Conservation (phyloP, 1,284 basidiomycete genomes). For the Papiliotrema nemorosa region DNA sequence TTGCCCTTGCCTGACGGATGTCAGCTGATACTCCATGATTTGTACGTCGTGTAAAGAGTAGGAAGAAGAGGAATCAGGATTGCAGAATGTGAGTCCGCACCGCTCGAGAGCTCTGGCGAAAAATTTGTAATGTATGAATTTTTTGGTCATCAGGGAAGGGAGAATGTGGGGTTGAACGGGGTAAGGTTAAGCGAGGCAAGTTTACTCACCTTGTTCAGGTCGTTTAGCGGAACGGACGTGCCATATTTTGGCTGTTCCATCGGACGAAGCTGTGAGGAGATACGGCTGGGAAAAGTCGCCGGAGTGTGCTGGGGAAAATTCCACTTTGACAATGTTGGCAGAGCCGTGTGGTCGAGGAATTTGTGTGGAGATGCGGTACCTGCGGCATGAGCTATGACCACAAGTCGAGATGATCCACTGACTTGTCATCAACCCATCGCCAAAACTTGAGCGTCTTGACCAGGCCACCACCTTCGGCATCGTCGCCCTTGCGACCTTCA, state of each 20-base stretch:
- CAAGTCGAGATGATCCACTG: conserved; percentile 1
- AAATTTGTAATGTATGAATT: conserved; percentile 44
- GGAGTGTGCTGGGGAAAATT: conserved; percentile 54
- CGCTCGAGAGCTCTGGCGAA: conserved; percentile 33
- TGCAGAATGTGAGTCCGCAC: conserved; percentile 50
- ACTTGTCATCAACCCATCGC: conserved; percentile 65
- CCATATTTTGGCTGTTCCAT: conserved; percentile 52
- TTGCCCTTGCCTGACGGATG: conserved; percentile 30
- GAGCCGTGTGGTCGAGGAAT: conserved; percentile 83
- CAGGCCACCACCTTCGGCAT: conserved; percentile 50
- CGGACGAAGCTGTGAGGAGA: conserved; percentile 47
- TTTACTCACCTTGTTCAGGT: conserved; percentile 41
- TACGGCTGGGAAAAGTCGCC: conserved; percentile 22
- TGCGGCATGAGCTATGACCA: conserved; percentile 7
- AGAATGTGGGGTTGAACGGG: background rate
- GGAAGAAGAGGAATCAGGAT: conserved; percentile 37
- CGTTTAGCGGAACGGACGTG: conserved; percentile 42
- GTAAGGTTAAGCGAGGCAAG: background rate
- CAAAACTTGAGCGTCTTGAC: conserved; percentile 88
- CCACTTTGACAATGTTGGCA: conserved; percentile 61
- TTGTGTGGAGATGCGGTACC: conserved; percentile 67
- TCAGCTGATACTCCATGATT: background rate
- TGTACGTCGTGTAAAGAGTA: background rate
- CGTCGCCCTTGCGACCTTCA: conserved; percentile 69
- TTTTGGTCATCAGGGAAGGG: conserved; percentile 39